Evolutionary conservation across 495 filamentous ascomycete genomes (phyloP).

Genomic region (Talaromyces ruber): DNA sequence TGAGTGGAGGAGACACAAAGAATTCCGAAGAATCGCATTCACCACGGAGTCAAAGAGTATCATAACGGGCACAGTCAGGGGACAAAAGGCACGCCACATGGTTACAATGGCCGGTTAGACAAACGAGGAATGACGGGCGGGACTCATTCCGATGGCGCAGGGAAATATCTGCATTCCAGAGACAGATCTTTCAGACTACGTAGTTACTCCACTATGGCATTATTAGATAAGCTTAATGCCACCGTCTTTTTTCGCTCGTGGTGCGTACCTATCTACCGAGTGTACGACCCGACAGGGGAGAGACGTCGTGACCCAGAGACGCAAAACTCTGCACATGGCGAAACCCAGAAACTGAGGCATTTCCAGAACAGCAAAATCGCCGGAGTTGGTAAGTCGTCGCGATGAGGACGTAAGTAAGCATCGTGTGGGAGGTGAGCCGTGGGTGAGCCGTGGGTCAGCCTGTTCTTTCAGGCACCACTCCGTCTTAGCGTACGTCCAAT

Average conservation of each 20-base stretch:
- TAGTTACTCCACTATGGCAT: background rate
- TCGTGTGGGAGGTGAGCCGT: too few species aligned
- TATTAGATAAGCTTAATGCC: slow-evolving; percentile 1
- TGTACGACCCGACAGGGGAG: background rate
- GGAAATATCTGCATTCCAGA: background rate
- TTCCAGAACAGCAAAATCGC: background rate
- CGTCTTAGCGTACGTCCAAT: background rate
- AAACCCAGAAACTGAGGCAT: background rate
- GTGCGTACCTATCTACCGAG: background rate
- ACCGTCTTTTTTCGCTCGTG: background rate
- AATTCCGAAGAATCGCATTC: background rate
- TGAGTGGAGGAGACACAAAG: background rate
- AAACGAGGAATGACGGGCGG: background rate
- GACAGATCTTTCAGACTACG: background rate
- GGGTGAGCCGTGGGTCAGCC: background rate
- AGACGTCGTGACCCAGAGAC: too few species aligned
- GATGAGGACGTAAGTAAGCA: background rate
- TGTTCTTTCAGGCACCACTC: slow-evolving; percentile 1
- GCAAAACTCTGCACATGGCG: background rate
- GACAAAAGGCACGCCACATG: background rate
- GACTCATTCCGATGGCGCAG: background rate
- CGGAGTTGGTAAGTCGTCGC: background rate
- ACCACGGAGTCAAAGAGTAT: background rate
- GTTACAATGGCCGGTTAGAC: background rate
- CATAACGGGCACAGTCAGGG: background rate